Percentiles rank a stretch among this genome's conserved stretches.
phyloP scores from a whole-genome alignment of 768 basidiomycete species.

The Lyophyllum semitale region DNA sequence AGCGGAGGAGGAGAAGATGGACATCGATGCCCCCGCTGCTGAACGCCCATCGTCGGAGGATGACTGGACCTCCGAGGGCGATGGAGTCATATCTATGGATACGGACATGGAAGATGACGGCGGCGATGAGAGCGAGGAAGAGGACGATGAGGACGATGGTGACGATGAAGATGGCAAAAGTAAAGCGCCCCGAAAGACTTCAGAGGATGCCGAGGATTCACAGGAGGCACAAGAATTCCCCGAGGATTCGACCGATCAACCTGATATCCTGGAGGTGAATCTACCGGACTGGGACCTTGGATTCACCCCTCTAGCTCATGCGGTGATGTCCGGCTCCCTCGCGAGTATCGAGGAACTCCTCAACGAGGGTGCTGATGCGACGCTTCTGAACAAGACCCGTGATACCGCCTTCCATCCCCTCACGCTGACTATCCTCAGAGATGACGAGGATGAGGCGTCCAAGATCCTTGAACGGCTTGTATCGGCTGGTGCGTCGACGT shows the following conservation, averaged over 20 bases:
- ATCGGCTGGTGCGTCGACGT: slow-evolving; percentile 40
- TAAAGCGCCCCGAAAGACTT: not conserved
- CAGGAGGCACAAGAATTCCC: slow-evolving; percentile 38
- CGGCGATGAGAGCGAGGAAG: slow-evolving; percentile 20
- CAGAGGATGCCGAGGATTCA: slow-evolving; percentile 12
- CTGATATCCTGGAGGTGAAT: slow-evolving; percentile 59
- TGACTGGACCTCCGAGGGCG: slow-evolving; percentile 50
- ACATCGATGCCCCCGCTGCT: slow-evolving; percentile 9
- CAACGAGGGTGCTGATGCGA: slow-evolving; percentile 47
- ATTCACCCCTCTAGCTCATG: slow-evolving; percentile 53
- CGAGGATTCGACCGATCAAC: slow-evolving; percentile 49
- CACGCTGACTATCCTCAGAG: slow-evolving; percentile 37
- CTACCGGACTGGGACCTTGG: slow-evolving; percentile 60
- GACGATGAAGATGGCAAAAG: slow-evolving; percentile 9
- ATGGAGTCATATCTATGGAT: slow-evolving; percentile 21
- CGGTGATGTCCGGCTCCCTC: slow-evolving; percentile 47
- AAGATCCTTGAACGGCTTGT: slow-evolving; percentile 42
- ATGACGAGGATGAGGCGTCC: slow-evolving; percentile 42
- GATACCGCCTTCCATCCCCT: slow-evolving; percentile 36
- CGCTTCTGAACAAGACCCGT: slow-evolving; percentile 22
- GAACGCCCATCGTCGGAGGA: slow-evolving; percentile 47
- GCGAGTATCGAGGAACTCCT: slow-evolving; percentile 48
- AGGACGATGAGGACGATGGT: slow-evolving; percentile 8
- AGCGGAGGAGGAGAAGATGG: slow-evolving; percentile 24
- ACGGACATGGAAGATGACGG: slow-evolving; percentile 20